Percentiles rank a stretch among this genome's conserved stretches.
These are phyloP conservation scores for Coemansia sp. DNA, from an alignment of 192 early-diverging fungal species.

Conservation along the genomic window DNA sequence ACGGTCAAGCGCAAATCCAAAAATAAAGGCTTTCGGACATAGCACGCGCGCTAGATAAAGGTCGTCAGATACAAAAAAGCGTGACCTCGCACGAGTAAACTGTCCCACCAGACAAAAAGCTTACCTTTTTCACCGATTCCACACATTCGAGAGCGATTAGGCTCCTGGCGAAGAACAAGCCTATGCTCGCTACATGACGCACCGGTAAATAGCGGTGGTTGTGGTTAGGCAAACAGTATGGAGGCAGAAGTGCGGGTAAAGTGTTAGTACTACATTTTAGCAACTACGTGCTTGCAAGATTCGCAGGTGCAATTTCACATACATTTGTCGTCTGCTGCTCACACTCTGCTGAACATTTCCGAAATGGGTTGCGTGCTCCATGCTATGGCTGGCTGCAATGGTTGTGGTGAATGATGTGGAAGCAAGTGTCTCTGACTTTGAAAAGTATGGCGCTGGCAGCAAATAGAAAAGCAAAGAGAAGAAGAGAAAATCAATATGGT, in stretches of 20 bases:
- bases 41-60: no score
- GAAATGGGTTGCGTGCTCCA: conserved; percentile 45
- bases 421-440: not conserved
- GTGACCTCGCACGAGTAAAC: no score
- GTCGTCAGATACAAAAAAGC: no score
- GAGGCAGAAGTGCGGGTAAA: not conserved
- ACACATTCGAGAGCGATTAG: conserved; percentile 88
- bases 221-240: not conserved
- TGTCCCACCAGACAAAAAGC: conserved; percentile 6
- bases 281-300: no score
- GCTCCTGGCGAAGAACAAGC: conserved; percentile 79
- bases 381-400: conserved; percentile 16
- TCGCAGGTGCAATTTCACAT: conserved; percentile 17
- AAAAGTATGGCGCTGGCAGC: not conserved
- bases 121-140: conserved; percentile 92
- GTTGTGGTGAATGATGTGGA: conserved; percentile 4
- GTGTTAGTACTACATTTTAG: no score
- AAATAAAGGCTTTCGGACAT: not conserved
- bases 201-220: not conserved
- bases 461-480: conserved; percentile 25
- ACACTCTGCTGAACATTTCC: conserved; percentile 52
- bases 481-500: conserved; percentile 7
- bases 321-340: conserved; percentile 54
- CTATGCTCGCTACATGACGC: conserved; percentile 48
- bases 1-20: not conserved